A percentile compares a stretch with the other conserved stretches of the same genome.
phyloP scores from a whole-genome alignment of 1,284 basidiomycete species.

The Boletus coffeatus region DNA sequence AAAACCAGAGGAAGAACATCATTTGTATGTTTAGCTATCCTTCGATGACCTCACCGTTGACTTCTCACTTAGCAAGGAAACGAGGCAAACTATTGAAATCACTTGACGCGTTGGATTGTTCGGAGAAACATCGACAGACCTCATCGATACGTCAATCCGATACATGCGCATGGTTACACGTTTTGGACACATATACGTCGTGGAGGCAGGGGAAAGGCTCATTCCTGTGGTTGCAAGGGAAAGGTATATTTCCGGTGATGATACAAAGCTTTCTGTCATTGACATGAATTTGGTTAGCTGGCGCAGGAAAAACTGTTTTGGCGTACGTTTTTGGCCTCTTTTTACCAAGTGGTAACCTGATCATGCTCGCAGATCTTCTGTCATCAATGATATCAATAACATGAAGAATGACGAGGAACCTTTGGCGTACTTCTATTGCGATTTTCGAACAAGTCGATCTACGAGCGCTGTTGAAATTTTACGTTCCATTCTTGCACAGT shows the following conservation, averaged over 20 bases:
- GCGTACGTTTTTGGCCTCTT: background rate
- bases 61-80: background rate
- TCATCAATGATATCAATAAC: conserved; percentile 7
- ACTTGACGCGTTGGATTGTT: background rate
- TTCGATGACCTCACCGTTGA: background rate
- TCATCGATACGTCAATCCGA: background rate
- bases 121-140: background rate
- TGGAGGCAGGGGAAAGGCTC: background rate
- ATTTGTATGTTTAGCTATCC: background rate
- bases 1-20: background rate
- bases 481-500: conserved; percentile 5
- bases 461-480: conserved; percentile 8
- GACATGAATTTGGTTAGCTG: background rate
- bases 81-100: background rate
- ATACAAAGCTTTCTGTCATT: background rate
- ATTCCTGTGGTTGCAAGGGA: conserved; percentile 1
- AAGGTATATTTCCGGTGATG: background rate
- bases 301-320: conserved; percentile 1
- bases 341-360: background rate
- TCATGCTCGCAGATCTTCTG: background rate
- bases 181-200: background rate
- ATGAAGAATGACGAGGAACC: background rate
- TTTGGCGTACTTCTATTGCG: conserved; percentile 16
- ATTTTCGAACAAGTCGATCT: conserved; percentile 8
- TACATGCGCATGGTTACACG: background rate